Evolutionary conservation across 1,284 basidiomycete species (phyloP).

Genomic region (Ceratobasidium papillatum): DNA sequence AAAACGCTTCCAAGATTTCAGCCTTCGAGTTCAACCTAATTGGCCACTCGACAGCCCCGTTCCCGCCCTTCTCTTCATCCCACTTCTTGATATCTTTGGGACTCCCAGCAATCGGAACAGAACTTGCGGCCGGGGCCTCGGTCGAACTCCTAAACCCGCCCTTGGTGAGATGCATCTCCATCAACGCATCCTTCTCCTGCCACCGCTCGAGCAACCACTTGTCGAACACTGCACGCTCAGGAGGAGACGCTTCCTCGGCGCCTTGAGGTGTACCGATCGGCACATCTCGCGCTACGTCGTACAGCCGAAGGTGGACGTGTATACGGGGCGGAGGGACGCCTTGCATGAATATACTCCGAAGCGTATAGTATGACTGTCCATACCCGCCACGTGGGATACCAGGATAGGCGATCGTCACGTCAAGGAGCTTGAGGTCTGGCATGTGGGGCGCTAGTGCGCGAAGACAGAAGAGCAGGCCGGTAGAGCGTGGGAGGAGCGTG

Average conservation of each 20-base stretch:
- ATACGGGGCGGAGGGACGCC: conserved; percentile 84
- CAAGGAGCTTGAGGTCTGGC: conserved; percentile 81
- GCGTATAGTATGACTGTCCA: conserved; percentile 86
- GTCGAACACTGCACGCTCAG: conserved; percentile 79
- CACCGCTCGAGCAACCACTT: conserved; percentile 84
- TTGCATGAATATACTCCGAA: conserved; percentile 87
- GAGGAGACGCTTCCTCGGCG: conserved; percentile 65
- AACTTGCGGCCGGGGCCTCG: conserved; percentile 20
- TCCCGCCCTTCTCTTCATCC: conserved; percentile 36
- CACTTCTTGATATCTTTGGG: conserved; percentile 16
- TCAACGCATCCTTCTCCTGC: conserved; percentile 81
- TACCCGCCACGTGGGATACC: conserved; percentile 77
- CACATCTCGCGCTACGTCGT: conserved; percentile 69
- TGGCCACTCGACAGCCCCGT: conserved; percentile 62
- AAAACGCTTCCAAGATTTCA: conserved; percentile 72
- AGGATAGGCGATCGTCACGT: conserved; percentile 90
- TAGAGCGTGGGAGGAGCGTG: conserved; percentile 86
- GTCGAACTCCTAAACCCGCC: conserved; percentile 47
- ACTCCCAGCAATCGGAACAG: conserved; percentile 6
- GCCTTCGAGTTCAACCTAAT: conserved; percentile 61
- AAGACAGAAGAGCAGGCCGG: conserved; percentile 86
- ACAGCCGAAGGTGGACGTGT: conserved; percentile 85
- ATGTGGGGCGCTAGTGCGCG: conserved; percentile 82
- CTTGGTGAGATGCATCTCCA: conserved; percentile 65
- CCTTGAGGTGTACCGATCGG: conserved; percentile 59